Percentiles rank a stretch among this genome's conserved stretches.
phyloP scores from a whole-genome alignment of 208 protist genomes.

The Leishmania lainsoni region DNA sequence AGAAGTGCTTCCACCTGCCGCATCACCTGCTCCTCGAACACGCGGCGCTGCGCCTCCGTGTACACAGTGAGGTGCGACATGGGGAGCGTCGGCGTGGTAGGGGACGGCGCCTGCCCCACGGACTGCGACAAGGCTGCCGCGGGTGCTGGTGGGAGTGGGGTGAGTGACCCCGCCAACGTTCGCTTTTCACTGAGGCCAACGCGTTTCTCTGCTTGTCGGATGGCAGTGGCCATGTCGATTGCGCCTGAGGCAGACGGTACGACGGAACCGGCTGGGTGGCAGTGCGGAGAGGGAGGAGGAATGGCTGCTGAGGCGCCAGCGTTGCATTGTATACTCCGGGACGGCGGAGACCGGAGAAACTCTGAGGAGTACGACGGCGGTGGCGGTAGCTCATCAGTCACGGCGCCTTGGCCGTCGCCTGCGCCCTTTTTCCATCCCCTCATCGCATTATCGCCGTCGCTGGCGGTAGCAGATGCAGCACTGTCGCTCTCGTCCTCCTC shows the following conservation, averaged over 20 bases:
- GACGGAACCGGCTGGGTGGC: background rate
- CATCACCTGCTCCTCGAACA: slow-evolving; percentile 29
- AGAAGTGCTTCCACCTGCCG: slow-evolving; percentile 25
- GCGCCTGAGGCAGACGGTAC: background rate
- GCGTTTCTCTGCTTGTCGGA: background rate
- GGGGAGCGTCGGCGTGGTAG: background rate
- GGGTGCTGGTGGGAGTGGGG: background rate
- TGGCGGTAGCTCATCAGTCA: background rate
- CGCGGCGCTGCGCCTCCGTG: slow-evolving; percentile 24
- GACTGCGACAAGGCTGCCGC: background rate
- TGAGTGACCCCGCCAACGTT: background rate
- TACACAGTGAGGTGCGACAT: background rate
- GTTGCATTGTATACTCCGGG: too few species aligned
- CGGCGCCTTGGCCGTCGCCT: background rate
- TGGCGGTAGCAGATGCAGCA: background rate
- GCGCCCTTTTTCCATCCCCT: background rate
- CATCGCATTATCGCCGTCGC: background rate
- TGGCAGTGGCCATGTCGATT: background rate
- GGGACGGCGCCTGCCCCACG: background rate
- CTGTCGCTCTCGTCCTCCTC: slow-evolving; percentile 3
- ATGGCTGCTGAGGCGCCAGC: background rate
- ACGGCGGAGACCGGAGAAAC: background rate
- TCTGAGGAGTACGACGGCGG: background rate
- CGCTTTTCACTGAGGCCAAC: background rate
- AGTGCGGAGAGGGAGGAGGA: background rate